Evolutionary conservation across 441 rosid genomes (phyloP), one percentile per base, ranked within the genome.

Genomic region (Manihot esculenta): DNA sequence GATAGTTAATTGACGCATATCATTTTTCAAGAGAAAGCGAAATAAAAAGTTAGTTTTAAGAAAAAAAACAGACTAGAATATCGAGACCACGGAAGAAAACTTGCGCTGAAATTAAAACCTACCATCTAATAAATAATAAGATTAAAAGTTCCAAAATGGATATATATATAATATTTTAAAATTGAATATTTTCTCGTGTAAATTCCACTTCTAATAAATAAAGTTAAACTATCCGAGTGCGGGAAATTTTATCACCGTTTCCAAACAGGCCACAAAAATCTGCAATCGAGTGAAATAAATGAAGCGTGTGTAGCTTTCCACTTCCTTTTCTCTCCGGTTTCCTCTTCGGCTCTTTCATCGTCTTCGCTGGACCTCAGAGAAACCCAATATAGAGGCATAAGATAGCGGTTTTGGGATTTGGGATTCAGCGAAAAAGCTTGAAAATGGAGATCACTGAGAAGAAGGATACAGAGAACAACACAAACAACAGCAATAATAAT

Each of bases 391-490:
- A 20, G 62, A 44, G 15, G 38, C 14, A 12, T 30, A 30, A 30
- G 61, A 38, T 38, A 53, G 13, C 1, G 35, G 13, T 35, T 8
- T 58, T 47, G 50, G 73, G 59, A 24, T 70, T 61, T 30, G 44
- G 62, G 56, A 0, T 70, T 50, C 6, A 35, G n/a, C 15, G 2
- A 27, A 7, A 27, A 51, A 74, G 27, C 63, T 21, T n/a, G 24
- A 42, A 73, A 58, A 72, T 76, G 94, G 94, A 92, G 71, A 75
- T 77, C 59, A 10, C 77, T 18, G 93, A 86, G 74, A 84, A 83
- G 82, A 87, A 82, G 75, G 95, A 92, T 57, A 69, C 86, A 1
- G 93, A 88, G 66, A 82, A 51, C 73, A 64, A 72, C 72, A 76
- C 72, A 53, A 81, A 68, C 60, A 72, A 50, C 27, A 74, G 73